Evolutionary conservation across 257 asterid genomes (phyloP).

Genomic region (Catharanthus roseus): DNA sequence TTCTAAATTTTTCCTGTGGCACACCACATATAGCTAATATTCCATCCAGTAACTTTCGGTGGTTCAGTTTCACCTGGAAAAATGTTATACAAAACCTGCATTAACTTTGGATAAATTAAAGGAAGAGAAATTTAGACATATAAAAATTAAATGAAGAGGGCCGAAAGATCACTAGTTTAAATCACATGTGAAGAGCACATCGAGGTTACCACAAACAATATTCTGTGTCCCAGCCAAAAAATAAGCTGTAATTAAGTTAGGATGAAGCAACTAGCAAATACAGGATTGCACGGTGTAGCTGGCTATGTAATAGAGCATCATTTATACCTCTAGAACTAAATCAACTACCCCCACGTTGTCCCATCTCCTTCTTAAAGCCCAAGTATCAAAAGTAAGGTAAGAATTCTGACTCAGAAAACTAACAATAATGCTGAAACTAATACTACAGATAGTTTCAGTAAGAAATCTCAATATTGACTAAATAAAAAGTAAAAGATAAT

Average conservation of each 20-base stretch:
- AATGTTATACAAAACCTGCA: not conserved
- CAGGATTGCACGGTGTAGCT: not conserved
- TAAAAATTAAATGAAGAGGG: not conserved
- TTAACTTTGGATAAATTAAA: not conserved
- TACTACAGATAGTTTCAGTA: not conserved
- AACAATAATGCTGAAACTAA: not conserved
- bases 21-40: conserved; percentile 93
- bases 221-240: not conserved
- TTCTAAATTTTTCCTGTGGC: conserved; percentile 77
- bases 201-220: not conserved
- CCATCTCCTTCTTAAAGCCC: not conserved
- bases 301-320: not conserved
- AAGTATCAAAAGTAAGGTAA: not conserved
- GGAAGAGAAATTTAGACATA: not conserved
- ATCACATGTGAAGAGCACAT: not conserved
- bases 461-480: not conserved
- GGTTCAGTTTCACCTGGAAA: conserved; percentile 86
- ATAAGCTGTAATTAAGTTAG: not conserved
- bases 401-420: not conserved
- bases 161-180: too few relatives aligned
- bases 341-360: not conserved
- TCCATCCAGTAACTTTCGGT: conserved; percentile 85
- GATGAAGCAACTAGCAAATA: not conserved
- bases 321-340: not conserved
- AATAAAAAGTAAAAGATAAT: not conserved